These are phyloP conservation scores for Sclerotinia trifoliorum DNA, from an alignment of 2,329 filamentous ascomycete genomes.

Conservation along the genomic window DNA sequence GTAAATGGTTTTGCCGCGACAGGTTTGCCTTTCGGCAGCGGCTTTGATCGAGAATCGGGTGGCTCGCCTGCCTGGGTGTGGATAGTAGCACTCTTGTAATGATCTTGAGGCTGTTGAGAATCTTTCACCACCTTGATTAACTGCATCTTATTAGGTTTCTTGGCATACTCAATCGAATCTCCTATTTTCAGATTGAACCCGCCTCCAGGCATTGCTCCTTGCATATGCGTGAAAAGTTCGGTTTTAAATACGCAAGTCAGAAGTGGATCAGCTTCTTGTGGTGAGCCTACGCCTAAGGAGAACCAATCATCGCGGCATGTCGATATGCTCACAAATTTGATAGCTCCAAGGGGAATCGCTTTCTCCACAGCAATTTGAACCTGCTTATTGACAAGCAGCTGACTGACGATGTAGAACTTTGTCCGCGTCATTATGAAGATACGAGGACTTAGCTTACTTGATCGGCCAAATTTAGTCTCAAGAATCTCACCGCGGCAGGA, in stretches of 20 bases:
- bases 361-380: conserved; percentile 78
- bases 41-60: conserved; percentile 75
- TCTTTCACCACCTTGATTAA: conserved; percentile 89
- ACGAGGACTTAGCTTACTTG: conserved; percentile 87
- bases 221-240: conserved; percentile 92
- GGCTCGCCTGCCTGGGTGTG: conserved; percentile 85
- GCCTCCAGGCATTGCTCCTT: conserved; percentile 68
- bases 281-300: conserved; percentile 82
- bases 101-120: conserved; percentile 70
- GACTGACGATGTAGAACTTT: conserved; percentile 86
- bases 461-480: conserved; percentile 93
- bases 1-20: conserved; percentile 88
- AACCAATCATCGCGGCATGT: conserved; percentile 95
- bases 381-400: conserved; percentile 78
- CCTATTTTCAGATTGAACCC: conserved; percentile 78
- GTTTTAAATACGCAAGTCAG: conserved; percentile 95
- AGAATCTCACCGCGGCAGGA: conserved; percentile 88
- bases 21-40: conserved; percentile 83
- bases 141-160: conserved; percentile 93
- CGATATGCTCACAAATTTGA: conserved; percentile 83
- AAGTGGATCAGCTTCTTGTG: conserved; percentile 89
- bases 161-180: conserved; percentile 90
- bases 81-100: conserved; percentile 90
- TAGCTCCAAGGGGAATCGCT: conserved; percentile 77
- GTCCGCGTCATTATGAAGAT: conserved; percentile 80